phyloP scores from a whole-genome alignment of 495 filamentous ascomycete species.

The Xylaria telfairii region DNA sequence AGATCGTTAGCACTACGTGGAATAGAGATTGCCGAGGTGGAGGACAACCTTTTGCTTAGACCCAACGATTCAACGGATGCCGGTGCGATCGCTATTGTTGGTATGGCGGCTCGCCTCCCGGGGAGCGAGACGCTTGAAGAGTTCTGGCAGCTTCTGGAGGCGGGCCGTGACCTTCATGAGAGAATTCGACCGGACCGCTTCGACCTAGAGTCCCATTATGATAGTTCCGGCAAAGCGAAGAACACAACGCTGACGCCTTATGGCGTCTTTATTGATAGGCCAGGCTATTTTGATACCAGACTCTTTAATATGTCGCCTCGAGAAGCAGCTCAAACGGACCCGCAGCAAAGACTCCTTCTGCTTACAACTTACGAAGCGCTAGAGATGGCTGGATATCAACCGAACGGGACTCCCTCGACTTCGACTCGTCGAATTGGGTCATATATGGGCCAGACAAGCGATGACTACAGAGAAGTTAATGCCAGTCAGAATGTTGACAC shows the following conservation, averaged over 20 bases:
- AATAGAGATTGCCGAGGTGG: no score
- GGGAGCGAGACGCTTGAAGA: constrained; percentile 59
- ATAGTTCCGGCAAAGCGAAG: constrained; percentile 66
- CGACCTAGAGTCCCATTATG: constrained; percentile 72
- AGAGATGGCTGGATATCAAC: constrained; percentile 78
- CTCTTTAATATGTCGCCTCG: constrained; percentile 91
- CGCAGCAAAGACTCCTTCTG: constrained; percentile 74
- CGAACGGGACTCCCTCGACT: constrained; percentile 60
- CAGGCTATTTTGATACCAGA: constrained; percentile 74
- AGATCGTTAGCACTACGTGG: not conserved
- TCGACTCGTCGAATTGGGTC: no score
- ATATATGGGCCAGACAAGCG: no score
- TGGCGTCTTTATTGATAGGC: constrained; percentile 78
- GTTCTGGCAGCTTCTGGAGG: constrained; percentile 67
- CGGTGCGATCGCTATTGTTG: constrained; percentile 64
- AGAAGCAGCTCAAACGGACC: constrained; percentile 79
- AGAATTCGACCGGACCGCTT: constrained; percentile 69
- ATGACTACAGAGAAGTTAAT: no score
- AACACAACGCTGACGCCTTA: constrained; percentile 75
- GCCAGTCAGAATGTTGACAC: no score
- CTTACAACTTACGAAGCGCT: constrained; percentile 80
- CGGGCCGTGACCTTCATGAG: constrained; percentile 57
- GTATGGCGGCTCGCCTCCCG: constrained; percentile 67
- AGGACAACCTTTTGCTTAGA: no score
- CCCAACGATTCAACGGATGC: not conserved